A percentile compares a stretch with the other conserved stretches of the same genome.
Evolutionary conservation across 345 rosid species (phyloP).

Genomic region (Eucalyptus cloeziana): DNA sequence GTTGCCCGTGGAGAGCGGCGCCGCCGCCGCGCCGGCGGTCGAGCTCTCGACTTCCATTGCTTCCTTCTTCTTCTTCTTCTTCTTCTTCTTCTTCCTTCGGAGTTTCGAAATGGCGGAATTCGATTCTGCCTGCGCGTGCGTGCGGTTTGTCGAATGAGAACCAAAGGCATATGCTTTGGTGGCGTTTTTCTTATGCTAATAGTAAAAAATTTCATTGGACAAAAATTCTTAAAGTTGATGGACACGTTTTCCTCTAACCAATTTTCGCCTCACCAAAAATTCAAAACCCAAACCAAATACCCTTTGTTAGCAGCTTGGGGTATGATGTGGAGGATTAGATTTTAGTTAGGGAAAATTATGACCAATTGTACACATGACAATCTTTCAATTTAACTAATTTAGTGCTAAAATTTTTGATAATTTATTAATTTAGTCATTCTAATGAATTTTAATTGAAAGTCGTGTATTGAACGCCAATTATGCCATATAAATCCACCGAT

Average conservation of each 20-base stretch:
- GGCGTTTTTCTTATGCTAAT: background rate
- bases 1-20: constrained; percentile 11
- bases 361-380: background rate
- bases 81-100: too few species aligned
- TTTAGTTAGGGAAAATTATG: background rate
- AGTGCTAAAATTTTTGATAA: too few species aligned
- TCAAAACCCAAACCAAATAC: too few species aligned
- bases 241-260: background rate
- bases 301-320: too few species aligned
- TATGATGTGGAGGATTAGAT: background rate
- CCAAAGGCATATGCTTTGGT: background rate
- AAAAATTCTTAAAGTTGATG: background rate
- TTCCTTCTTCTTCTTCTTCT: too few species aligned
- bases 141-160: too few species aligned
- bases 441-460: too few species aligned
- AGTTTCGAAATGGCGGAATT: too few species aligned
- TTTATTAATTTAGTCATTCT: too few species aligned
- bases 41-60: background rate
- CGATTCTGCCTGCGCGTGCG: too few species aligned
- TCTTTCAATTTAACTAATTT: too few species aligned
- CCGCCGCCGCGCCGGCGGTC: background rate
- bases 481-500: accelerated
- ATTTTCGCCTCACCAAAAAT: background rate
- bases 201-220: background rate
- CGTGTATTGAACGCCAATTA: accelerated